Evolutionary conservation across 1,284 basidiomycete species (phyloP), one percentile per base, ranked within the genome.

Genomic region (Cutaneotrichosporon cutaneum): DNA sequence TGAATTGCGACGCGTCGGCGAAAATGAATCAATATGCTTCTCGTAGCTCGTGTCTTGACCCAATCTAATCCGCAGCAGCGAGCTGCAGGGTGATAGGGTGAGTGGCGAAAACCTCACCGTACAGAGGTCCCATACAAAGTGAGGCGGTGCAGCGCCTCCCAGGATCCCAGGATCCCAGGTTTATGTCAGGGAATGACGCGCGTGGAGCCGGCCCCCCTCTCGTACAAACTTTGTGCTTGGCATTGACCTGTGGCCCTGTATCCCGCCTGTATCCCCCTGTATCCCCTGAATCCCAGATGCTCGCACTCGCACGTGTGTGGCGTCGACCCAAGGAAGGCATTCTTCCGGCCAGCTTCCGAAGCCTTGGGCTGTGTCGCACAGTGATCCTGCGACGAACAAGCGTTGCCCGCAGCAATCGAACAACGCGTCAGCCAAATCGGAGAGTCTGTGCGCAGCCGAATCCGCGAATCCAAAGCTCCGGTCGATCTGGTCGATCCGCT

Each of bases 61-160:
- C 14, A 13, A 4, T 13, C 14, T 13, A 16, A 42, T 42, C 39
- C 39, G 39, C 39, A 42, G 39, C 39, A 14, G 8, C 18, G 13
- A 16, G 36, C 0, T 10, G 6, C 7, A 14, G 11, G 3, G 35
- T 3, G 11, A 13, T 11, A 33, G 11, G 11, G 7, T 13, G 36
- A 39, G 36, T 39, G 36, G 36, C 36, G 18, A 39, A 39, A 16
- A 6, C 36, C 36, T 5, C 22, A 26, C 45, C 7, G 8, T 5
- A 39, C 36, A 14, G 36, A 22, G 47, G 21, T n/a, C 18, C 13
- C 52, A 54, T 54, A 54, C 52, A 54, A 26, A 54, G 14, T 54
- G 52, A 54, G 52, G 52, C 52, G 52, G 52, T 54, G 52, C 52
- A 54, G 48, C 21, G 27, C 26, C 26, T 51, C 30, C 9, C 30